Evolutionary conservation across 2,329 filamentous ascomycete genomes (phyloP).

Genomic region (Fusarium austroafricanum): DNA sequence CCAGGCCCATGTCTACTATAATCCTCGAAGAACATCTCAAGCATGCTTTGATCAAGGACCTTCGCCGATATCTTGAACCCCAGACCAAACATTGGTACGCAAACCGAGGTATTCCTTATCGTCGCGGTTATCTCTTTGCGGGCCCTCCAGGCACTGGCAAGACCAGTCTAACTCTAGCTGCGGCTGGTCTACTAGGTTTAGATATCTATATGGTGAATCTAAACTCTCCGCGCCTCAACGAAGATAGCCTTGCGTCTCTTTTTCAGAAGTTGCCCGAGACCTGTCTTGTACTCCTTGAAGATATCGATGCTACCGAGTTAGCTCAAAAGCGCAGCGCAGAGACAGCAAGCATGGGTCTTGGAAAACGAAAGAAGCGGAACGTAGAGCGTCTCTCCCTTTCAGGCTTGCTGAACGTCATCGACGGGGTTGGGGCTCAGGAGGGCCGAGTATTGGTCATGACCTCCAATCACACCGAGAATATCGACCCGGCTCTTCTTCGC

Average conservation of each 20-base stretch:
- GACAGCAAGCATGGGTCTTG: neutral
- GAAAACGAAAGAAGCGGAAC: neutral
- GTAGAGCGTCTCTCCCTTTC: conserved; percentile 57
- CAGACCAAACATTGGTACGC: conserved; percentile 23
- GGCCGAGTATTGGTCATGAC: conserved; percentile 78
- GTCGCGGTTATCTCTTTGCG: conserved; percentile 27
- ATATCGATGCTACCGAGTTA: conserved; percentile 17
- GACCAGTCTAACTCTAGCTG: conserved; percentile 18
- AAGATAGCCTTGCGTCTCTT: conserved; percentile 17
- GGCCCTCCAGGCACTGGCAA: conserved; percentile 34
- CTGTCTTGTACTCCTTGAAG: conserved; percentile 15
- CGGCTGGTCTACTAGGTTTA: conserved; percentile 8
- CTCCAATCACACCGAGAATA: conserved; percentile 61
- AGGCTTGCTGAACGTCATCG: conserved; percentile 74
- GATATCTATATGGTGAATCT: conserved; percentile 25
- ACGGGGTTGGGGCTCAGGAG: conserved; percentile 74
- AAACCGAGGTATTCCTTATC: conserved; percentile 22
- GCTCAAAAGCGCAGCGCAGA: neutral
- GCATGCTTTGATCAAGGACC: neutral
- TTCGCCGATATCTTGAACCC: conserved; percentile 4
- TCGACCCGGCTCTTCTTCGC: conserved; percentile 9
- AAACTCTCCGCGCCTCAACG: conserved; percentile 2
- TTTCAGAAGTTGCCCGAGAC: neutral
- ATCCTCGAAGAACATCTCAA: conserved; percentile 7
- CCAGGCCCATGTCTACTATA: conserved; percentile 21